phyloP scores from a whole-genome alignment of 2,329 filamentous ascomycete genomes.

The Nannizzia gypsea region DNA sequence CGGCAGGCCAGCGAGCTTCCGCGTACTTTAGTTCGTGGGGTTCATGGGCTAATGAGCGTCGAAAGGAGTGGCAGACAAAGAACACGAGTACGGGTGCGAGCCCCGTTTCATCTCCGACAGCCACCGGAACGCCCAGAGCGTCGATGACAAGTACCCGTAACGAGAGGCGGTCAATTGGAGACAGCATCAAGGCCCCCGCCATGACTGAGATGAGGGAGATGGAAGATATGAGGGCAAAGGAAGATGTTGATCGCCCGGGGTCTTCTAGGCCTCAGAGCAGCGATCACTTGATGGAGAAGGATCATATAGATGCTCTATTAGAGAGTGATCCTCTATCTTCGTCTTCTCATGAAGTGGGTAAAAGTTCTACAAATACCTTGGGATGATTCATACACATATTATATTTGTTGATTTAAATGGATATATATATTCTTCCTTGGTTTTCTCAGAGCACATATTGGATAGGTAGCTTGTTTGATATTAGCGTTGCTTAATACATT shows the following conservation, averaged over 20 bases:
- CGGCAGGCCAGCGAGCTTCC: constrained; percentile 45
- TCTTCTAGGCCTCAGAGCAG: background rate
- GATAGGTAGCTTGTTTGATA: background rate
- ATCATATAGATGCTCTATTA: background rate
- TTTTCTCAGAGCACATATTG: background rate
- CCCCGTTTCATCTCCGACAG: constrained; percentile 3
- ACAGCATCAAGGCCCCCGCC: background rate
- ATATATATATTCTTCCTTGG: background rate
- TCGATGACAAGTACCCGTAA: constrained; percentile 2
- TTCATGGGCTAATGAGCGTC: constrained; percentile 44
- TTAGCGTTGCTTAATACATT: background rate
- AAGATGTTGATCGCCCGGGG: background rate
- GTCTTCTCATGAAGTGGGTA: background rate
- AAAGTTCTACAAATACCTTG: background rate
- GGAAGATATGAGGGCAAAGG: background rate
- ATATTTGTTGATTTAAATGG: background rate
- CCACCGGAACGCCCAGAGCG: constrained; percentile 4
- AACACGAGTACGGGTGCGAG: constrained; percentile 14
- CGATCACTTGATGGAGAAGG: background rate
- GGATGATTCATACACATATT: background rate
- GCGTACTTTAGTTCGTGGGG: constrained; percentile 55
- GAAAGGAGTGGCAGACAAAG: constrained; percentile 36
- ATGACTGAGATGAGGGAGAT: constrained; percentile 12
- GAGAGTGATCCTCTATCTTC: background rate
- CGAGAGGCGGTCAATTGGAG: background rate